phyloP scores from a whole-genome alignment of 208 protist species.

The Leptomonas pyrrhocoris region DNA sequence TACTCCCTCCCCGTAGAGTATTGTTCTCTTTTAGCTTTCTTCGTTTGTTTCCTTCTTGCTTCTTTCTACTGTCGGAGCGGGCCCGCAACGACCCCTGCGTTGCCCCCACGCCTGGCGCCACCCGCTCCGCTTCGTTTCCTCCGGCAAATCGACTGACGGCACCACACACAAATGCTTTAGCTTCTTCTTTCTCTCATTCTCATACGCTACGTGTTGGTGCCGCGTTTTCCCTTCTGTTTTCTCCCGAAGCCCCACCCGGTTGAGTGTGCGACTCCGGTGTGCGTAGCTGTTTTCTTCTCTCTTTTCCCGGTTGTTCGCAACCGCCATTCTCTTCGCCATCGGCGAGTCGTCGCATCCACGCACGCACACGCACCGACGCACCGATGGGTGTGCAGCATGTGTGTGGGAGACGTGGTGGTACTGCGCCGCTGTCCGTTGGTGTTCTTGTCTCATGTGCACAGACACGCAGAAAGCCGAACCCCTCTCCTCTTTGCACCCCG shows the following conservation, averaged over 20 bases:
- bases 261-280: neutral
- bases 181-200: too few species aligned
- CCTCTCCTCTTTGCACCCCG: neutral
- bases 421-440: neutral
- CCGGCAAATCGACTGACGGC: too few species aligned
- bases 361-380: neutral
- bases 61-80: too few species aligned
- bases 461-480: neutral
- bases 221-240: neutral
- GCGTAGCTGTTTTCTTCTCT: neutral
- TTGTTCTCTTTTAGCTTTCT: too few species aligned
- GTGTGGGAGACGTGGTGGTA: neutral
- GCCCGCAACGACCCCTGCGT: too few species aligned
- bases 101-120: too few species aligned
- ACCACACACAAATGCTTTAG: too few species aligned
- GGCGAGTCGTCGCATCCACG: neutral
- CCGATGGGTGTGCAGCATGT: neutral
- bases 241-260: neutral
- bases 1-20: too few species aligned
- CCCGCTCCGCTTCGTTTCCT: too few species aligned
- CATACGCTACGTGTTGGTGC: neutral
- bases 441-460: slow-evolving; percentile 7
- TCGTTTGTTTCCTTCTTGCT: too few species aligned
- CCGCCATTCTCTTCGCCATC: neutral
- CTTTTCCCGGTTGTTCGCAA: neutral